Evolutionary conservation across 352 stramenopile species (phyloP), one percentile per base, ranked within the genome.

Genomic region (Phytopythium aichiense): DNA sequence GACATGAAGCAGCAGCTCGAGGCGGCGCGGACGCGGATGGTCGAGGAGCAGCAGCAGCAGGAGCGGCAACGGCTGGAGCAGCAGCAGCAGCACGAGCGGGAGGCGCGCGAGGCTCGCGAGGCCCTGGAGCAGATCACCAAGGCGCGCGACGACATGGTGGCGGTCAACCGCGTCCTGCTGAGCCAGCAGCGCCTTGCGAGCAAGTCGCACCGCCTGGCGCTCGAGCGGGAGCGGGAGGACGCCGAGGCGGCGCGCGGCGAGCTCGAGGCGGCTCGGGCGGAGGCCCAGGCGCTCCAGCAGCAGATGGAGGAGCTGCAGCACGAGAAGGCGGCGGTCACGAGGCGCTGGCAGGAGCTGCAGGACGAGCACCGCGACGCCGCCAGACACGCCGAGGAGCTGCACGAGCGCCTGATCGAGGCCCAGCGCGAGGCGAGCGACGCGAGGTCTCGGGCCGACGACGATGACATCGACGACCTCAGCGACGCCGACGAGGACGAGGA

Each of bases 331-430:
- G 73, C 71, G 35, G 45, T 76, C 11, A 37, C 64, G 11, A 64
- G 84, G 31, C 68, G 70, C 20, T 72, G 70, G 63, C 66, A 77
- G 11, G 80, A 88, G 63, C 64, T 89, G 50, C 68, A 79, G 53
- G 63, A 69, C 7, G 83, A 90, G 30, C 71, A 87, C 43, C 54
- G 63, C 16, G 80, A 89, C 58, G 54, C 82, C 3, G 61, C 74
- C 15, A 66, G 71, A 6, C 73, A 89, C 35, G 67, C 72, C 1
- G 79, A 90, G 7, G 78, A 89, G 52, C 65, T 92, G 20, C 83
- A 90, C 52, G 59, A 66, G 20, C 68, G 74, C 13, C 69, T 90
- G 9, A 74, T 89, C 30, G 67, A 30, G 51, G 68, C 31, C 65
- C 68, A 54, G 40, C 60, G 25, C 38, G 54, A 50, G 54, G 60